Evolutionary conservation across 805 yeast species (phyloP), one percentile per base, ranked within the genome.

Genomic region (Henningerozyma blattae): DNA sequence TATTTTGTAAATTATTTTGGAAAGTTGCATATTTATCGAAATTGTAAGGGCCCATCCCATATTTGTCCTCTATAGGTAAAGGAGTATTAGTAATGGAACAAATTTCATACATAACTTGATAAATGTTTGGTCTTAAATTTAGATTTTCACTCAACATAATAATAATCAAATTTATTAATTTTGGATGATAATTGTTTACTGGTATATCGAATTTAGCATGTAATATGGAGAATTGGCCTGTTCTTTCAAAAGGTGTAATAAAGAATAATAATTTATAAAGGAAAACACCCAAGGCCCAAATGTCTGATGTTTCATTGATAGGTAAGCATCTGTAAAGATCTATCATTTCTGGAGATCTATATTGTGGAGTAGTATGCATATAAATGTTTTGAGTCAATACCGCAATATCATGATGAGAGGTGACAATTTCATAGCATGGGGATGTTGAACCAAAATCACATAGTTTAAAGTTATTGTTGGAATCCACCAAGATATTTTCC

Each of bases 211-310:
- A 87, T 28, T 77, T 72, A 5, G 94, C 84, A 59, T 82, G 89
- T 35, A 87, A 61, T 28, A 89, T 83, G 4, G 94, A 94, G 46
- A 84, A 67, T 43, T 84, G 94, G 27, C 85, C 84, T 28, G 80
- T 77, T 30, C 60, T 43, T 58, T 89, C 98, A 56, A 91, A 89
- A 2, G 98, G 98, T 1, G 98, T 89, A 1, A 81, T 87, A 57
- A 84, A 89, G 59, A 81, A 89, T 58, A 95, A 79, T 40, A 89
- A 64, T 53, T 89, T 89, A 64, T 83, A 89, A 33, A 91, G 64
- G 41, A 91, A 83, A 22, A 91, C 78, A 9, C 98, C 98, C 31
- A 89, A 61, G 0, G 98, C 98, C 98, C 98, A 89, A 31, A 89
- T 82, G 59, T 89, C 98, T 6, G 89, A 69, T 56, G 85, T 85